A percentile compares a stretch with the other conserved stretches of the same genome.
phyloP scores from a whole-genome alignment of 371 early-diverging fungal species.

The Conidiobolus incongruus region DNA sequence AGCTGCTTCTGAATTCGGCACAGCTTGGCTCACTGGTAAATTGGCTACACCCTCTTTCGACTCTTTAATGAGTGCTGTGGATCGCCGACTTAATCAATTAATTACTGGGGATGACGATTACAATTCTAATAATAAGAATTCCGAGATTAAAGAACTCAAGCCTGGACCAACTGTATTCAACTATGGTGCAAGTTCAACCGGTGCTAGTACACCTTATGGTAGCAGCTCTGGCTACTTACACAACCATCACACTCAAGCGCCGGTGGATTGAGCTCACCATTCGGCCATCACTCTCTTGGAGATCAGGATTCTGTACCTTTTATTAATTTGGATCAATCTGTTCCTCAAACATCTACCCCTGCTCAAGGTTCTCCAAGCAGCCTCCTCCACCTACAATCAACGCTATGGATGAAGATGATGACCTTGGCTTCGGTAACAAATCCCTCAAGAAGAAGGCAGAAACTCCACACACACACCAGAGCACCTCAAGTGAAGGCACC shows the following conservation, averaged over 20 bases:
- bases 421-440: constrained; percentile 28
- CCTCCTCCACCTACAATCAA: no score
- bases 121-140: neutral
- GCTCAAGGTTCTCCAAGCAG: no score
- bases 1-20: neutral
- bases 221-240: neutral
- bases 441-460: constrained; percentile 9
- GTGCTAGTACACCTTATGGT: neutral
- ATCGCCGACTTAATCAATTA: constrained; percentile 45
- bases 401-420: constrained; percentile 18
- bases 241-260: constrained; percentile 1
- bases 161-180: constrained; percentile 4
- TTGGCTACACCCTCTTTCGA: constrained; percentile 32
- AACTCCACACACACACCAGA: neutral
- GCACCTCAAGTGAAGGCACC: neutral
- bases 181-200: neutral
- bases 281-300: neutral
- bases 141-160: neutral
- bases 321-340: no score
- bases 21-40: constrained; percentile 9
- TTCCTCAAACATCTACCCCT: no score
- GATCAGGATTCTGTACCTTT: no score
- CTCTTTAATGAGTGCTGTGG: constrained; percentile 38
- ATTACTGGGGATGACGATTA: constrained; percentile 32
- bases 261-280: constrained; percentile 5